A percentile compares a stretch with the other conserved stretches of the same genome.
phyloP scores from a whole-genome alignment of 805 yeast genomes.

The Candida maris region DNA sequence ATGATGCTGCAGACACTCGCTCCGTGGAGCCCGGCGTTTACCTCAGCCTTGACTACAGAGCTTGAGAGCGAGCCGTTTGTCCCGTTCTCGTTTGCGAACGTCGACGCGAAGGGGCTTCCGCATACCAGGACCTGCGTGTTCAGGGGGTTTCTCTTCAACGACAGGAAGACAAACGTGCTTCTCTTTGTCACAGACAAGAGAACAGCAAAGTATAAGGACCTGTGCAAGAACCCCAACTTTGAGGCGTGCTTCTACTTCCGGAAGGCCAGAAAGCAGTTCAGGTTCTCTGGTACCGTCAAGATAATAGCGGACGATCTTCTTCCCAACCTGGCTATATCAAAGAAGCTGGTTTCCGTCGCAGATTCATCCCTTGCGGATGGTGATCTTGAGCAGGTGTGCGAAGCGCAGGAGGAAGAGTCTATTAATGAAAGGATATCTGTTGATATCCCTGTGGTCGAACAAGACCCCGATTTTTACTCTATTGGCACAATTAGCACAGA shows the following conservation, averaged over 20 bases:
- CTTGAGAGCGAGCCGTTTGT: conserved; percentile 45
- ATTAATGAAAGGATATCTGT: neutral
- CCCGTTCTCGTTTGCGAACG: conserved; percentile 66
- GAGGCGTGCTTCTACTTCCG: conserved; percentile 78
- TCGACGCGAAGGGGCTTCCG: conserved; percentile 53
- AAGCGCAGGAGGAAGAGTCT: neutral
- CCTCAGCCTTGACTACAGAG: conserved; percentile 49
- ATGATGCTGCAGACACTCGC: conserved; percentile 41
- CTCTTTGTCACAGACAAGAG: conserved; percentile 71
- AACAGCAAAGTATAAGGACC: conserved; percentile 57
- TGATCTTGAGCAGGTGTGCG: neutral
- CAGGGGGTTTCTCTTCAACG: conserved; percentile 73
- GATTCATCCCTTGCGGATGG: neutral
- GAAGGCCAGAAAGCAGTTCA: conserved; percentile 59
- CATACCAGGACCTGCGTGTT: conserved; percentile 65
- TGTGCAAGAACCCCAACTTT: conserved; percentile 48
- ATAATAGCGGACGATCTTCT: conserved; percentile 31
- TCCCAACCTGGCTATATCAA: conserved; percentile 19
- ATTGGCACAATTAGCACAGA: conserved; percentile 6
- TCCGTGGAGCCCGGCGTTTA: conserved; percentile 73
- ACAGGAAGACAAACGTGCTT: conserved; percentile 60
- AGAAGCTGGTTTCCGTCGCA: neutral
- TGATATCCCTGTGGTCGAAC: conserved; percentile 16
- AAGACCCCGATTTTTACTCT: conserved; percentile 17
- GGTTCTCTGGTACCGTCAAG: conserved; percentile 66